phyloP scores from a whole-genome alignment of 345 rosid genomes.

The Arabidopsis suecica region DNA sequence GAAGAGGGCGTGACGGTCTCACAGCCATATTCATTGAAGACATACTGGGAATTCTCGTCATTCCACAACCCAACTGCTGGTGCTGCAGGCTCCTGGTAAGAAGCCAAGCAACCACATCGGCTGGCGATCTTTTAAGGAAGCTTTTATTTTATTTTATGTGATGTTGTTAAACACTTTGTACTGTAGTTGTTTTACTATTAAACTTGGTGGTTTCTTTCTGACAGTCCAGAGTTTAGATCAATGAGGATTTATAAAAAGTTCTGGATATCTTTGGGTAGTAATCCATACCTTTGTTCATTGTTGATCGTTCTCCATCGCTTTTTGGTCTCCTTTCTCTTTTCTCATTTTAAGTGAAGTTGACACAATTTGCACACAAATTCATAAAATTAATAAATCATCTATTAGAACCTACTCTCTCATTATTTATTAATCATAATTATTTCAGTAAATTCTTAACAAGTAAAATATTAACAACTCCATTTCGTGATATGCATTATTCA shows the following conservation, averaged over 20 bases:
- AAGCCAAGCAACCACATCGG: constrained; percentile 12
- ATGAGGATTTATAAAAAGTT: constrained; percentile 3
- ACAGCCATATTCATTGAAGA: constrained; percentile 90
- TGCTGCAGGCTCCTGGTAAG: constrained; percentile 95
- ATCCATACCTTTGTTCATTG: no score
- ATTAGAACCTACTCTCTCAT: no score
- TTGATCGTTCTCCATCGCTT: no score
- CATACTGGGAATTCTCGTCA: constrained; percentile 85
- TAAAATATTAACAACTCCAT: no score
- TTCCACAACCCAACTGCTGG: constrained; percentile 82
- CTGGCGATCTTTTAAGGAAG: not conserved
- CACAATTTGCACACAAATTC: no score
- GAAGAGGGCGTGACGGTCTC: constrained; percentile 85
- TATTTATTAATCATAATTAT: no score
- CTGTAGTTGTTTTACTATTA: constrained; percentile 16
- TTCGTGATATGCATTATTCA: no score
- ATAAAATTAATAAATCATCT: no score
- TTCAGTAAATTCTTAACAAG: no score
- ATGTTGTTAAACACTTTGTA: constrained; percentile 21
- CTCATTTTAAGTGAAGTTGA: no score
- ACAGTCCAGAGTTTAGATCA: constrained; percentile 1
- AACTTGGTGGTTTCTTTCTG: constrained; percentile 18
- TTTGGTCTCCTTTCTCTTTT: no score
- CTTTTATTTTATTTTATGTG: not conserved
- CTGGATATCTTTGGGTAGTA: not conserved